phyloP scores from a whole-genome alignment of 805 yeast genomes.

The Wickerhamomyces ciferrii region DNA sequence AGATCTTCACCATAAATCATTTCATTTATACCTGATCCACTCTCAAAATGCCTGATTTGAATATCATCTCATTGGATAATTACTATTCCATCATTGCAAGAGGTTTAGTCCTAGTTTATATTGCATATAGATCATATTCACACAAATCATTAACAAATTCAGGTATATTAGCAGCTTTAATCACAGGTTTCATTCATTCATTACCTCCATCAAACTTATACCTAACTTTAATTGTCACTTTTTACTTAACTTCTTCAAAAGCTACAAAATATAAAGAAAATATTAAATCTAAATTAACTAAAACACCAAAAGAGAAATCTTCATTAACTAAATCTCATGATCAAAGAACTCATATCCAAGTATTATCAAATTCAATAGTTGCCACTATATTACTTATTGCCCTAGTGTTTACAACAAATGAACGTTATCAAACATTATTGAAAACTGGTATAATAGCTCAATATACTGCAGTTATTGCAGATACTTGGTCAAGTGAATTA shows the following conservation, averaged over 20 bases:
- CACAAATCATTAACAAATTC: slow-evolving; percentile 30
- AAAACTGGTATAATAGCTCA: slow-evolving; percentile 26
- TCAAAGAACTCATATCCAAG: slow-evolving; percentile 36
- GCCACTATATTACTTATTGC: slow-evolving; percentile 30
- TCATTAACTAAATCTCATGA: slow-evolving; percentile 16
- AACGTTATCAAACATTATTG: slow-evolving; percentile 6
- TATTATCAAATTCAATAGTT: slow-evolving; percentile 32
- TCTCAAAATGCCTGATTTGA: not conserved
- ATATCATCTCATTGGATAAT: not conserved
- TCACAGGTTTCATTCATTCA: slow-evolving; percentile 35
- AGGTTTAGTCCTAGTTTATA: slow-evolving; percentile 3
- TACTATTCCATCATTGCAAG: slow-evolving; percentile 10
- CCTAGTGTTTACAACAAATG: slow-evolving; percentile 10
- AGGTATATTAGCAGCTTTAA: slow-evolving; percentile 31
- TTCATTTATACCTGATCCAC: no score
- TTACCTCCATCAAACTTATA: slow-evolving; percentile 29
- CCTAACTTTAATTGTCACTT: slow-evolving; percentile 26
- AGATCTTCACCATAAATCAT: no score
- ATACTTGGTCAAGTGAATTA: slow-evolving; percentile 42
- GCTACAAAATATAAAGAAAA: slow-evolving; percentile 34
- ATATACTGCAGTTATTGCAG: slow-evolving; percentile 39
- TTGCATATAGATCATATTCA: slow-evolving; percentile 24
- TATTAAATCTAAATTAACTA: slow-evolving; percentile 27
- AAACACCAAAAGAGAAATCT: slow-evolving; percentile 11
- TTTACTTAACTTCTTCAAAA: slow-evolving; percentile 32